Percentiles rank a stretch among this genome's conserved stretches.
Conservation (phyloP, 495 filamentous ascomycete species). For the Parachaetomium inaequale region DNA sequence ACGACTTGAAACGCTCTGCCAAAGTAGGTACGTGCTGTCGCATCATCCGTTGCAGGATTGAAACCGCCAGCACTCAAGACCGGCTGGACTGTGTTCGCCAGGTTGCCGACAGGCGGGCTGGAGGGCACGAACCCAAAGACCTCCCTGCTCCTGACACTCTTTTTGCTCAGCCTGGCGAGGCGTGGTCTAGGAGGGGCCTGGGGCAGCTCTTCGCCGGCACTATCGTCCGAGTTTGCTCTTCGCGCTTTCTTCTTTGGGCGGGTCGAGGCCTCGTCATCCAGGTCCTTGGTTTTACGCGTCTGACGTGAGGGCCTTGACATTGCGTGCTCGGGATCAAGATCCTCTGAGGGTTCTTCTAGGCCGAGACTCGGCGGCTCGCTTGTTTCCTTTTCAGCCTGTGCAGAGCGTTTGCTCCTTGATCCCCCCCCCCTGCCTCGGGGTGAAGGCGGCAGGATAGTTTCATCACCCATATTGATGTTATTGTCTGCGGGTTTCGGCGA, state of each 20-base stretch:
- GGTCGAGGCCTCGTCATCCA: background rate
- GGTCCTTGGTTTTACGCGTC: background rate
- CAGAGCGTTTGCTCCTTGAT: background rate
- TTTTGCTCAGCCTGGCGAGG: conserved; percentile 39
- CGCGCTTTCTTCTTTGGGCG: background rate
- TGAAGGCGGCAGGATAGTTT: background rate
- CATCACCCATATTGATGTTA: background rate
- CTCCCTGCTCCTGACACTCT: conserved; percentile 43
- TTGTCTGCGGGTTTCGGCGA: background rate
- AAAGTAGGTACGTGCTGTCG: background rate
- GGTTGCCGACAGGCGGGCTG: conserved; percentile 19
- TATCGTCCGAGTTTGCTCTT: background rate
- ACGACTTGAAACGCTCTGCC: background rate
- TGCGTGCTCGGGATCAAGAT: background rate
- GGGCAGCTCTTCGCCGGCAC: conserved; percentile 20
- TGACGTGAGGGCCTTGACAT: background rate
- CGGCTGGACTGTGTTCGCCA: background rate
- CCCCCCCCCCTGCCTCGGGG: background rate
- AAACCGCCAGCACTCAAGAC: background rate
- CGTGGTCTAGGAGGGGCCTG: conserved; percentile 25
- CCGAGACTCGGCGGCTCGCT: background rate
- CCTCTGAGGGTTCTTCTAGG: background rate
- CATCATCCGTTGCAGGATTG: background rate
- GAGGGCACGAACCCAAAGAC: conserved; percentile 39
- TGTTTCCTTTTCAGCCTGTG: background rate